Evolutionary conservation across 192 early-diverging fungal genomes (phyloP).

Genomic region (Ambispora gerdemannii): DNA sequence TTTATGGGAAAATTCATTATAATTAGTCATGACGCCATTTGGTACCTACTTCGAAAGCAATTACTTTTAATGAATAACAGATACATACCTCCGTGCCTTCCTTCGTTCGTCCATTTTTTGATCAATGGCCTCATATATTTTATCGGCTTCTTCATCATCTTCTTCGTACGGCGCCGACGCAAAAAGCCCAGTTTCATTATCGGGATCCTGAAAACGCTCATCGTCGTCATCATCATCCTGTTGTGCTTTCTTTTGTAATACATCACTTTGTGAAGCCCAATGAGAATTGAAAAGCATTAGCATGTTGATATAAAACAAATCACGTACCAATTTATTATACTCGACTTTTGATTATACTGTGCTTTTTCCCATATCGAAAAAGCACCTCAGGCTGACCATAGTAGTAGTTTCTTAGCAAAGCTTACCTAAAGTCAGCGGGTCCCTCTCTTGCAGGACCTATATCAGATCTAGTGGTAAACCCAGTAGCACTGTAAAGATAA

Average conservation of each 20-base stretch:
- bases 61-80: no score
- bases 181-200: slow-evolving; percentile 93
- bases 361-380: no score
- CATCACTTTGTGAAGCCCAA: slow-evolving; percentile 32
- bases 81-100: slow-evolving; percentile 50
- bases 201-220: slow-evolving; percentile 82
- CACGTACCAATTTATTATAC: no score
- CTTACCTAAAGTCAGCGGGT: slow-evolving; percentile 45
- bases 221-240: slow-evolving; percentile 69
- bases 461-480: slow-evolving; percentile 97
- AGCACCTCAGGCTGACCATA: no score
- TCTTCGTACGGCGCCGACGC: slow-evolving; percentile 83
- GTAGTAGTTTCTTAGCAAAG: no score
- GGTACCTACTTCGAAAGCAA: no score
- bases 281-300: no score
- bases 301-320: no score
- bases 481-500: slow-evolving; percentile 64
- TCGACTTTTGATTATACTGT: no score
- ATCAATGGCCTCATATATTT: slow-evolving; percentile 87
- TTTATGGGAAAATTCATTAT: background rate
- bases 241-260: slow-evolving; percentile 44
- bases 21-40: no score
- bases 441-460: slow-evolving; percentile 93
- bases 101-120: slow-evolving; percentile 85
- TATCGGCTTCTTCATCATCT: slow-evolving; percentile 97